Percentiles rank a stretch among this genome's conserved stretches.
Conservation (phyloP, 2,329 filamentous ascomycete genomes). For the Stachybotrys chartarum region DNA sequence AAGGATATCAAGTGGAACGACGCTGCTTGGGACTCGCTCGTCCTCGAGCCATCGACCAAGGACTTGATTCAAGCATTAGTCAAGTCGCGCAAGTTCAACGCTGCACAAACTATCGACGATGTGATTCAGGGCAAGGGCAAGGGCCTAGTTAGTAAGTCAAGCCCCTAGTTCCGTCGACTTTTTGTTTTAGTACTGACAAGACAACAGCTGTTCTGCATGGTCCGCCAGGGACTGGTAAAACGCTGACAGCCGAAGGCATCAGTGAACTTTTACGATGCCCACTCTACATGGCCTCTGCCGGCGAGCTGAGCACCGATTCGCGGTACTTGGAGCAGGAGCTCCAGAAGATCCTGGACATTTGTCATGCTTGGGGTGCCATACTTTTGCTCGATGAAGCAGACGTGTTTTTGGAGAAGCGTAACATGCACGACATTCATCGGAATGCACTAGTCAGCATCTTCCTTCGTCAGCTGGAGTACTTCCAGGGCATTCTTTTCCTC, state of each 20-base stretch:
- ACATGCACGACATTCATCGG: conserved; percentile 75
- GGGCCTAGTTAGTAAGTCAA: conserved; percentile 59
- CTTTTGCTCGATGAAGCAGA: conserved; percentile 81
- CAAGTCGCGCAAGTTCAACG: conserved; percentile 75
- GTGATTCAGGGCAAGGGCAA: conserved; percentile 80
- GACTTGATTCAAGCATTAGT: conserved; percentile 70
- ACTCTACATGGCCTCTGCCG: conserved; percentile 75
- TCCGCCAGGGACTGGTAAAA: conserved; percentile 83
- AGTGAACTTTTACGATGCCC: conserved; percentile 76
- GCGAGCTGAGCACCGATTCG: conserved; percentile 74
- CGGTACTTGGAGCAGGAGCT: conserved; percentile 67
- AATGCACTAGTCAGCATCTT: conserved; percentile 86
- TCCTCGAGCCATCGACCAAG: conserved; percentile 57
- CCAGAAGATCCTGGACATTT: conserved; percentile 78
- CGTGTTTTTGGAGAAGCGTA: conserved; percentile 76
- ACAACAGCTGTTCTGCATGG: conserved; percentile 65
- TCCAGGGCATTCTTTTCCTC: conserved; percentile 83
- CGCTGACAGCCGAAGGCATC: conserved; percentile 79
- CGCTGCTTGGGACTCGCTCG: conserved; percentile 73
- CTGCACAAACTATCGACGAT: conserved; percentile 75
- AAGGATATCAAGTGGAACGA: conserved; percentile 81
- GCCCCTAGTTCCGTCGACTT: background rate
- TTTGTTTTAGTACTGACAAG: conserved; percentile 7
- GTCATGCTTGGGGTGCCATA: conserved; percentile 79
- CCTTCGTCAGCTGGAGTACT: conserved; percentile 80